phyloP scores from a whole-genome alignment of 345 rosid species.

The Murraya koenigii region DNA sequence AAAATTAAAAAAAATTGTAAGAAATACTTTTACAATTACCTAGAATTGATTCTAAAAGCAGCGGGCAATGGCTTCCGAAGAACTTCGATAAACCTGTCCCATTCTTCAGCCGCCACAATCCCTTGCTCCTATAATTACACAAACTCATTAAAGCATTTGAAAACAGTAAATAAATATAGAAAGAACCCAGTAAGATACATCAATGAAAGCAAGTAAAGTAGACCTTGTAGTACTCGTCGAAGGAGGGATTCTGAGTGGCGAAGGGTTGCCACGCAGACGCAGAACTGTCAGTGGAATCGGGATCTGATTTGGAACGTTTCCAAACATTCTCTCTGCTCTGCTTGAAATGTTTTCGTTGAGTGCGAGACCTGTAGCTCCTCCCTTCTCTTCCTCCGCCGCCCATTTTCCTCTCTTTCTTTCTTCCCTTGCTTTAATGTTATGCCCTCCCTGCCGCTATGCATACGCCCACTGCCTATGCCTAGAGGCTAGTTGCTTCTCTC shows the following conservation, averaged over 20 bases:
- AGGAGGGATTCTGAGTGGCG: conserved; percentile 58
- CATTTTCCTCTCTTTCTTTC: conserved; percentile 20
- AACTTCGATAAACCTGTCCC: conserved; percentile 68
- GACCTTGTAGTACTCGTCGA: conserved; percentile 91
- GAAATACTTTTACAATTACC: conserved; percentile 27
- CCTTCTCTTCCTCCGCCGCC: conserved; percentile 53
- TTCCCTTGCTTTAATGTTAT: too few species aligned
- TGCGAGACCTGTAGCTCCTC: conserved; percentile 54
- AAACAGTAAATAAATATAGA: neutral
- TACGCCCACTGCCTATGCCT: too few species aligned
- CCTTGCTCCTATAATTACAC: conserved; percentile 65
- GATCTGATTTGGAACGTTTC: conserved; percentile 58
- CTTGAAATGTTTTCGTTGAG: conserved; percentile 59
- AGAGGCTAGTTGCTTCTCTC: neutral
- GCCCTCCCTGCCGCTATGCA: neutral
- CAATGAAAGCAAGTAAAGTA: neutral
- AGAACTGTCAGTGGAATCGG: conserved; percentile 25
- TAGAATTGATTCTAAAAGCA: conserved; percentile 91
- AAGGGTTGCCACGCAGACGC: conserved; percentile 58
- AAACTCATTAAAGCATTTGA: neutral
- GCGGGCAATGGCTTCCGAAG: conserved; percentile 92
- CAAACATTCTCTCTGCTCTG: conserved; percentile 72
- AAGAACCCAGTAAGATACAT: neutral
- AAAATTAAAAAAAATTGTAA: too few species aligned
- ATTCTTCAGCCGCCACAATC: conserved; percentile 68